phyloP scores from a whole-genome alignment of 2,329 filamentous ascomycete genomes.

The Clarireedia paspali region DNA sequence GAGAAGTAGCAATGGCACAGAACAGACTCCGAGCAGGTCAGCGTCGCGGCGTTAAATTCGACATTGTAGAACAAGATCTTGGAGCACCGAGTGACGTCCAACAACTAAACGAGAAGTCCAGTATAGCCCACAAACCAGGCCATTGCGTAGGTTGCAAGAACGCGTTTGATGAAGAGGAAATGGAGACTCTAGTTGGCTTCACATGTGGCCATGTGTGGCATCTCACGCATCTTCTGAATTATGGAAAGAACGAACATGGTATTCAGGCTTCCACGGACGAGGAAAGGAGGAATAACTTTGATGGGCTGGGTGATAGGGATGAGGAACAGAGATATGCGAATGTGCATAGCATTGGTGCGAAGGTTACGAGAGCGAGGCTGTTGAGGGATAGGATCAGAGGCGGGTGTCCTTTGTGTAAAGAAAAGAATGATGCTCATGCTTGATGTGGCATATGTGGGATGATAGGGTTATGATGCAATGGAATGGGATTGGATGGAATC shows the following conservation, averaged over 20 bases:
- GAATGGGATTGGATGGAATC: neutral
- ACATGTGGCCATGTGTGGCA: conserved; percentile 80
- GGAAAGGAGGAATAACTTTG: conserved; percentile 33
- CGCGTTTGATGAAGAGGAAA: conserved; percentile 52
- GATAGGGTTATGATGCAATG: neutral
- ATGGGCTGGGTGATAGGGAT: conserved; percentile 34
- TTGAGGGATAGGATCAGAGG: conserved; percentile 61
- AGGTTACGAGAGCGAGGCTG: conserved; percentile 79
- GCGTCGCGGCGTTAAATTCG: conserved; percentile 81
- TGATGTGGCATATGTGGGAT: neutral
- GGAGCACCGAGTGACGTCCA: conserved; percentile 18
- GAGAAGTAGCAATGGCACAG: conserved; percentile 82
- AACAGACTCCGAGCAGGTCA: conserved; percentile 71
- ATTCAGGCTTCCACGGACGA: conserved; percentile 33
- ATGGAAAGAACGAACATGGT: conserved; percentile 19
- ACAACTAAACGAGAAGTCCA: conserved; percentile 8
- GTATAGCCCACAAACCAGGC: conserved; percentile 35
- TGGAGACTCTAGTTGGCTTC: conserved; percentile 70
- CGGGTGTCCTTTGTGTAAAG: conserved; percentile 53
- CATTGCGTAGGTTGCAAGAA: conserved; percentile 53
- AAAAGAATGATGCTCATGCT: conserved; percentile 1
- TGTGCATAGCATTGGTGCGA: conserved; percentile 67
- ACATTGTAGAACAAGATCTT: conserved; percentile 45
- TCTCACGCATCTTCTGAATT: conserved; percentile 59
- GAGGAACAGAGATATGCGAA: conserved; percentile 35